phyloP scores from a whole-genome alignment of 2,329 filamentous ascomycete species.

The Fusarium sp. region DNA sequence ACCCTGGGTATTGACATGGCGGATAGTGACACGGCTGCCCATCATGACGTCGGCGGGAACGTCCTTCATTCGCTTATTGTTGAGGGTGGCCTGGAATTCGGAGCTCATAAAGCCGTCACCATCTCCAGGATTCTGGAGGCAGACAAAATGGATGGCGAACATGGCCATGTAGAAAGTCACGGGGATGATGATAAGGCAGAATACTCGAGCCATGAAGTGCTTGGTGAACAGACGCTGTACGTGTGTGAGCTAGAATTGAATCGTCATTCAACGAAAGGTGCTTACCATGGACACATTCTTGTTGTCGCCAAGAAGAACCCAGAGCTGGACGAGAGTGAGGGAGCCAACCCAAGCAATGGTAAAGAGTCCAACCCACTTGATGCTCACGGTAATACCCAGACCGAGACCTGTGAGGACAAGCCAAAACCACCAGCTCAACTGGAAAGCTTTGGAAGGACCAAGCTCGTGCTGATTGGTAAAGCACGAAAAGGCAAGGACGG shows the following conservation, averaged over 20 bases:
- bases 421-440: slow-evolving; percentile 98
- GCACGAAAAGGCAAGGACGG: slow-evolving; percentile 87
- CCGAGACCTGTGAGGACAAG: slow-evolving; percentile 85
- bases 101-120: slow-evolving; percentile 99
- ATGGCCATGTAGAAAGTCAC: slow-evolving; percentile 92
- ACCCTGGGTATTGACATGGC: slow-evolving; percentile 97
- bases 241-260: slow-evolving; percentile 24
- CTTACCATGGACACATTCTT: slow-evolving; percentile 83
- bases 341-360: slow-evolving; percentile 98
- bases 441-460: slow-evolving; percentile 88
- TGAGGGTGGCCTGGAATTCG: slow-evolving; percentile 97
- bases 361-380: slow-evolving; percentile 99
- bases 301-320: slow-evolving; percentile 91
- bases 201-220: slow-evolving; percentile 89
- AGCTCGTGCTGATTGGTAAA: slow-evolving; percentile 98
- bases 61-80: slow-evolving; percentile 96
- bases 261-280: not conserved
- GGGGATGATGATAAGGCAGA: slow-evolving; percentile 92
- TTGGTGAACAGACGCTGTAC: slow-evolving; percentile 83
- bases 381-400: slow-evolving; percentile 89
- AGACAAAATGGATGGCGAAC: slow-evolving; percentile 97
- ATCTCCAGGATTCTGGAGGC: slow-evolving; percentile 92
- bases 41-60: slow-evolving; percentile 91
- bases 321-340: slow-evolving; percentile 91
- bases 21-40: slow-evolving; percentile 85